Base-by-base conservation (phyloP, 352 stramenopile species). In the Globisporangium paddicum region DNA sequence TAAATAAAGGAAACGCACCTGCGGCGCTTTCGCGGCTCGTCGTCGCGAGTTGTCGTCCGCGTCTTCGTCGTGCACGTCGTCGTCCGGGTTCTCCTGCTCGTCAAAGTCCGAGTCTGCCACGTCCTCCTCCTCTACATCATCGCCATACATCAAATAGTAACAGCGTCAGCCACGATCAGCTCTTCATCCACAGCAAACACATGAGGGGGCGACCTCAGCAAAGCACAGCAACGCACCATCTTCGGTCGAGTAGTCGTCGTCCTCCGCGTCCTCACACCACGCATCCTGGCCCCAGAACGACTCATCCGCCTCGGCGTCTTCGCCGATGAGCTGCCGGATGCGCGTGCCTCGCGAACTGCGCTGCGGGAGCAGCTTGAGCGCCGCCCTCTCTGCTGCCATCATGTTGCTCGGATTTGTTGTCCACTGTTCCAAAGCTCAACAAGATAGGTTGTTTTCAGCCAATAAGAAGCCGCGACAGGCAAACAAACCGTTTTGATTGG, bases 71-170 rank as follows among this genome's bases (percentile, higher is more conserved):
- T 93, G 82, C 16, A 94, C 61, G 11, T 95, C 77, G 40, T 93
- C 81, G 60, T 94, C 85, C 11, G 85, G 85, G 32, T 65, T 62
- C 75, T 96, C 87, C 47, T 90, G 77, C 5, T 87, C 72, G 53
- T 96, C 86, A 66, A 96, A 96, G 62, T 96, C 88, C 53, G 80
- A 87, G 63, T 96, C 88, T 14, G 94, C 86, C 23, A 92, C 63
- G 52, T 96, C 88, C 40, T 92, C 86, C 60, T 96, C 86, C 78
- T 96, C 88, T 93, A 53, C 55, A 25, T 47, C n/a, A 9, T 8
- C 40, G 18, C n/a, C 41, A 8, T 9, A 44, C 21, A 11, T 21
- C 16, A 44, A 18, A 16, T n/a, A 49, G 53, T 8, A 37, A 34
- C 18, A 54, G 13, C 5, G 9, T 40, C 44, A 34, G 28, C n/a